phyloP scores from a whole-genome alignment of 306 rosid species.

The Elaeagnus macrophylla region DNA sequence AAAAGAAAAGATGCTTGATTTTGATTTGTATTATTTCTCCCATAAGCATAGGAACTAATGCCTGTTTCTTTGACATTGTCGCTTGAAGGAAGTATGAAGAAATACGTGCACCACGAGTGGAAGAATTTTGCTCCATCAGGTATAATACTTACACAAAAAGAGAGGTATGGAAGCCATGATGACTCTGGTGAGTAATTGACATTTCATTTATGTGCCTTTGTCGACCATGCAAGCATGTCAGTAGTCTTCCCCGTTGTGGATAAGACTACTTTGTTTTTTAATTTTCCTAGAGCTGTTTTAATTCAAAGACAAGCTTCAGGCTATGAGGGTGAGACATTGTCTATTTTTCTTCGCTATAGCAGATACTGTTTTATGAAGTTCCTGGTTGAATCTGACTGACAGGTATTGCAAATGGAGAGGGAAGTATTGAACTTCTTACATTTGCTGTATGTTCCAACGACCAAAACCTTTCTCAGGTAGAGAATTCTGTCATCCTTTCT shows the following conservation, averaged over 20 bases:
- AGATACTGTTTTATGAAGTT: constrained; percentile 4
- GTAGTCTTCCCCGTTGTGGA: background rate
- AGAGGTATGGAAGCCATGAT: constrained; percentile 32
- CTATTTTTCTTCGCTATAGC: background rate
- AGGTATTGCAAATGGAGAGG: constrained; percentile 76
- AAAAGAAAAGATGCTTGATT: too few species aligned
- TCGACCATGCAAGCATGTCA: background rate
- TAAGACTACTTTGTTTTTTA: background rate
- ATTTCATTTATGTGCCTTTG: background rate
- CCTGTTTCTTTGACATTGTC: constrained; percentile 25
- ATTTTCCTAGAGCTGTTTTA: background rate
- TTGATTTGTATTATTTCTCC: too few species aligned
- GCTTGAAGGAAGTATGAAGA: constrained; percentile 73
- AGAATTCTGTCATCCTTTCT: constrained; percentile 4
- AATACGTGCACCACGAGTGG: constrained; percentile 66
- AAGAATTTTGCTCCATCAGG: constrained; percentile 83
- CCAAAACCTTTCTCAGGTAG: constrained; percentile 86
- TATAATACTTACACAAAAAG: constrained; percentile 65
- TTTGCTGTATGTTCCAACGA: constrained; percentile 66
- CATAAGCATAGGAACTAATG: constrained; percentile 15
- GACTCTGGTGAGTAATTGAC: background rate
- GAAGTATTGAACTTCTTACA: constrained; percentile 53
- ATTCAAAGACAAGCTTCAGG: constrained; percentile 1
- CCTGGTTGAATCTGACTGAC: constrained; percentile 16
- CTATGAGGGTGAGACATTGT: background rate